Evolutionary conservation across 202 grass and related monocot genomes (phyloP).

Genomic region (Musa balbisiana): DNA sequence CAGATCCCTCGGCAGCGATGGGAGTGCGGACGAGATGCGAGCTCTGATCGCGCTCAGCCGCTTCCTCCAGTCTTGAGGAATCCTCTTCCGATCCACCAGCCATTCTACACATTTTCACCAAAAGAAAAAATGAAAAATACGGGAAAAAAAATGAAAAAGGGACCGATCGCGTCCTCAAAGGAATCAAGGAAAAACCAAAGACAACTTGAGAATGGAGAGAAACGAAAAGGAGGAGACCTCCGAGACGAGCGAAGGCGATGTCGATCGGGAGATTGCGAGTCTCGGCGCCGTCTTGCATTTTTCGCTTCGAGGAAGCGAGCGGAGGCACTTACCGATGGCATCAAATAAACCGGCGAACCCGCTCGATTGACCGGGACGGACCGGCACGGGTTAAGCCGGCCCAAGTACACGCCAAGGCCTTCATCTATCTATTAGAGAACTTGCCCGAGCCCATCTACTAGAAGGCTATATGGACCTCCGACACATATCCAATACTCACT

Average conservation of each 20-base stretch:
- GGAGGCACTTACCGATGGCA: too few relatives aligned
- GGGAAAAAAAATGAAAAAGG: background rate
- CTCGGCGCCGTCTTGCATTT: slow-evolving; percentile 65
- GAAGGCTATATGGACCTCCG: too few relatives aligned
- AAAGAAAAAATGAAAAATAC: background rate
- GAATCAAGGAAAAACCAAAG: background rate
- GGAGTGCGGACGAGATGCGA: slow-evolving; percentile 48
- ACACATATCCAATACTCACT: too few relatives aligned
- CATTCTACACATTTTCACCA: slow-evolving; percentile 36
- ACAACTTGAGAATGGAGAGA: background rate
- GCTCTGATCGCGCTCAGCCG: slow-evolving; percentile 47
- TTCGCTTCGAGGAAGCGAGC: background rate
- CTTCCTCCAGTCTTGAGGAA: slow-evolving; percentile 94
- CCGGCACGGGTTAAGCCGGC: too few relatives aligned
- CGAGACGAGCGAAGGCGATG: slow-evolving; percentile 75
- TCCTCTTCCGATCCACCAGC: slow-evolving; percentile 93
- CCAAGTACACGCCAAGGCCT: too few relatives aligned
- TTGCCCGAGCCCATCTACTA: too few relatives aligned
- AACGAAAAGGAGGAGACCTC: slow-evolving; percentile 24
- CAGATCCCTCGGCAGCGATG: slow-evolving; percentile 57
- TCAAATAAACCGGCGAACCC: too few relatives aligned
- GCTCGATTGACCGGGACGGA: too few relatives aligned
- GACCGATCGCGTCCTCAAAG: background rate
- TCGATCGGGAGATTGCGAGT: slow-evolving; percentile 82
- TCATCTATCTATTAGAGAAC: too few relatives aligned